phyloP scores from a whole-genome alignment of 768 basidiomycete species.

The Rhodotorula graminis region DNA sequence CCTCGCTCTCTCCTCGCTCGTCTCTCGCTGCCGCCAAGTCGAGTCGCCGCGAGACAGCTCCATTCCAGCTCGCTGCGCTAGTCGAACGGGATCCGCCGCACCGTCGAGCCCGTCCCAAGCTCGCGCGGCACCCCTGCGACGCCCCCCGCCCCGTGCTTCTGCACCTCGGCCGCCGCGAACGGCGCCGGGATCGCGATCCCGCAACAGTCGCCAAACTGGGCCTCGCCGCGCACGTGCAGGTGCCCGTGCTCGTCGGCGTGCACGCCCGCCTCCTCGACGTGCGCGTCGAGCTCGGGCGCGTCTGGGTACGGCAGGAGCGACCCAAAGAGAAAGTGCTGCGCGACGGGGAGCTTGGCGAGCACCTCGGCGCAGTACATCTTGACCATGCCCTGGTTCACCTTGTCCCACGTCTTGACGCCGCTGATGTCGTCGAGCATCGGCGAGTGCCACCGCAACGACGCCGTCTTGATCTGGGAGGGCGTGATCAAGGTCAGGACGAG shows the following conservation, averaged over 20 bases:
- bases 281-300: conserved; percentile 17
- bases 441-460: conserved; percentile 93
- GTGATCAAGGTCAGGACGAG: too few relatives aligned
- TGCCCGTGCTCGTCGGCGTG: conserved; percentile 41
- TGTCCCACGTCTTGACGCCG: conserved; percentile 66
- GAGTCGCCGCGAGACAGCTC: background rate
- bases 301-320: conserved; percentile 55
- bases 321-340: conserved; percentile 94
- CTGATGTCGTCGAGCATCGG: conserved; percentile 95
- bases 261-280: conserved; percentile 22
- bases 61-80: background rate
- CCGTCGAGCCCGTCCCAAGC: background rate
- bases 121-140: background rate
- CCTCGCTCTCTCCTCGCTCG: too few relatives aligned
- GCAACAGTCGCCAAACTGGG: conserved; percentile 66
- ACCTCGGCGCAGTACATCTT: conserved; percentile 98
- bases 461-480: conserved; percentile 73
- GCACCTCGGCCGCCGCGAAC: conserved; percentile 66
- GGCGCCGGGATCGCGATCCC: conserved; percentile 79
- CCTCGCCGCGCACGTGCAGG: conserved; percentile 47
- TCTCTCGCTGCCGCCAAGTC: too few relatives aligned
- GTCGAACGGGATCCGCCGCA: conserved; percentile 37
- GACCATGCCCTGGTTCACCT: conserved; percentile 91
- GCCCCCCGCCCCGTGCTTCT: conserved; percentile 47
- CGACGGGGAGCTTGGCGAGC: conserved; percentile 86